Base-by-base conservation (phyloP, 345 rosid genomes). In the Raphanus sativus region DNA sequence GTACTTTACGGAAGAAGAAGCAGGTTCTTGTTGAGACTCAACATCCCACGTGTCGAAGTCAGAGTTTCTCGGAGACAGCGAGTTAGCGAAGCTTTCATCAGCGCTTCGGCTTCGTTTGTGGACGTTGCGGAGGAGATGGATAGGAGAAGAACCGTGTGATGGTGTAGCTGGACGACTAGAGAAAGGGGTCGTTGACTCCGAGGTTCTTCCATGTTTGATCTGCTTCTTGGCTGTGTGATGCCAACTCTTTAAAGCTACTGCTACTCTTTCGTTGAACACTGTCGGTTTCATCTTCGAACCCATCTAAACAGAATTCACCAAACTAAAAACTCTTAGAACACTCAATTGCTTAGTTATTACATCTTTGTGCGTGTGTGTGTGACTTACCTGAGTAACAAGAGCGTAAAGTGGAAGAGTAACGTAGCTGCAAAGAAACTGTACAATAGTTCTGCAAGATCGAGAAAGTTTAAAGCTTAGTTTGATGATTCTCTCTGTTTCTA, bases 341-440 rank as follows among this genome's bases (percentile, higher is more conserved):
- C 52, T 75, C 28, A 56, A 2, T 56, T 55, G 13, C 15, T 9
- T 38, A 28, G 58, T 6, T 40, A n/a, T 67, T 28, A 13, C 58
- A 16, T 48, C 10, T 60, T 17, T 55, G 21, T 28, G 30, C 4
- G 34, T 40, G 4, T 45, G 5, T 45, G 6, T 45, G 54, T 12
- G 8, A n/a, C 5, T 68, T 81, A 89, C 94, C 86, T 89, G 99
- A 42, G 97, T 95, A 9, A 95, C 99, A 2, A 92, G 87, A 54
- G 99, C 99, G 56, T 95, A 88, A 1, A 95, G 89, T 65, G 99
- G 99, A 34, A 95, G 97, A 36, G 98, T 95, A 74, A 92, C 93
- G 12, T 95, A 92, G 76, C 99, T 95, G 88, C 98, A 92, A 1
- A 95, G 83, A 67, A 92, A 34, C 82, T 95, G 99, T 55, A 92